phyloP scores from a whole-genome alignment of 495 filamentous ascomycete species.

The Corynascus novoguineensis region DNA sequence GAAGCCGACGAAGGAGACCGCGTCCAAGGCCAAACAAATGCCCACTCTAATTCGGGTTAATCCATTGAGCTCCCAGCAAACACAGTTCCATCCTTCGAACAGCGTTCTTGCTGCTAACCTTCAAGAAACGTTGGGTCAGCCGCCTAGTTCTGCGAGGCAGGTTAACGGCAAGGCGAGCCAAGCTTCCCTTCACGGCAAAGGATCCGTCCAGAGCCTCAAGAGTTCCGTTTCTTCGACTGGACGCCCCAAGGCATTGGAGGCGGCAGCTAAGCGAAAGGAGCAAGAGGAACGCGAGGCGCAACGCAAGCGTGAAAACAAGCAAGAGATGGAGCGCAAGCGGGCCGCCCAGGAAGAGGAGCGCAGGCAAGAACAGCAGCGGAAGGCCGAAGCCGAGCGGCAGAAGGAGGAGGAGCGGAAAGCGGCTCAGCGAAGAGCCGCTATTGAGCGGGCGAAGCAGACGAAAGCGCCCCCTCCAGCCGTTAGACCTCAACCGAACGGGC shows the following conservation, averaged over 20 bases:
- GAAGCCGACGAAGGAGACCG: constrained; percentile 63
- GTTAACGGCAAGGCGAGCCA: constrained; percentile 62
- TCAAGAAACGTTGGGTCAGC: constrained; percentile 54
- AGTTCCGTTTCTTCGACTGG: constrained; percentile 57
- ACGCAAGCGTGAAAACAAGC: constrained; percentile 72
- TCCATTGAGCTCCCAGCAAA: constrained; percentile 58
- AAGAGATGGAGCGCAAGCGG: constrained; percentile 70
- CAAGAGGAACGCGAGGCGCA: constrained; percentile 69
- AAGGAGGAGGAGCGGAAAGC: constrained; percentile 47
- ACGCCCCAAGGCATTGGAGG: constrained; percentile 56
- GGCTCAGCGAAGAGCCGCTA: constrained; percentile 61
- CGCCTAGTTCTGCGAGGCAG: constrained; percentile 30
- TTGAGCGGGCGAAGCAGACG: constrained; percentile 57
- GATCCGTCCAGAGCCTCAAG: constrained; percentile 63
- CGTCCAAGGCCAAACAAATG: constrained; percentile 62
- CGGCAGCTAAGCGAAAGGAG: constrained; percentile 71
- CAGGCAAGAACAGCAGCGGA: constrained; percentile 45
- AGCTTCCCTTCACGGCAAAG: constrained; percentile 57
- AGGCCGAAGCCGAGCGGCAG: constrained; percentile 47
- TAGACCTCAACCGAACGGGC: constrained; percentile 45
- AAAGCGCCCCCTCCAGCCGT: constrained; percentile 49
- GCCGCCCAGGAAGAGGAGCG: constrained; percentile 56
- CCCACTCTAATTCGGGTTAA: constrained; percentile 77
- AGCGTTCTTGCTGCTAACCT: constrained; percentile 51
- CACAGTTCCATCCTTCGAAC: constrained; percentile 56